Percentiles rank a stretch among this genome's conserved stretches.
Conservation (phyloP, 1,139 yeast genomes). For the Nakaseomyces bracarensis region DNA sequence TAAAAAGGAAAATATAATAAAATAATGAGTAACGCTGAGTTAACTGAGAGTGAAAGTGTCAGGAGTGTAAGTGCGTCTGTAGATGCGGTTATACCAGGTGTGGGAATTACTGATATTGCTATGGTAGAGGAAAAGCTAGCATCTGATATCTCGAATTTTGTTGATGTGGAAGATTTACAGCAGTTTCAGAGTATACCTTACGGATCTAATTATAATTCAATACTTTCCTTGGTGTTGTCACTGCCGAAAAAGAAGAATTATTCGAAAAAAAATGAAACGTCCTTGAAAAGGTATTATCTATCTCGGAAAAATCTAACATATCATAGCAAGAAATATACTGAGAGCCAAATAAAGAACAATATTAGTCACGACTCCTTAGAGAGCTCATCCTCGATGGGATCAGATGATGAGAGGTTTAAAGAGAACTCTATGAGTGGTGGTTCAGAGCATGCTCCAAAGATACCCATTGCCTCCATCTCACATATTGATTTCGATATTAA, state of each 20-base stretch:
- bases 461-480: not conserved
- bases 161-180: not conserved
- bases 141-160: not conserved
- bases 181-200: not conserved
- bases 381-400: not conserved
- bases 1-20: not conserved
- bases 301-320: constrained; percentile 8
- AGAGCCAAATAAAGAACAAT: not conserved
- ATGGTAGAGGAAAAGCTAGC: constrained; percentile 3
- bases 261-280: constrained; percentile 14
- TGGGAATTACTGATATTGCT: not conserved
- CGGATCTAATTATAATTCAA: constrained; percentile 2
- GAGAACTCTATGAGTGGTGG: constrained; percentile 2
- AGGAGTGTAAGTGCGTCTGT: not conserved
- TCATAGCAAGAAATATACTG: not conserved
- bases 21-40: not conserved
- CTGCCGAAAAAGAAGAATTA: not conserved
- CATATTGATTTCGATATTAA: constrained; percentile 5
- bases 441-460: not conserved
- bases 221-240: not conserved
- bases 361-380: not conserved
- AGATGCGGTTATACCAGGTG: not conserved
- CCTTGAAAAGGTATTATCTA: constrained; percentile 19
- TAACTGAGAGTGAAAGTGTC: not conserved
- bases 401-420: not conserved